Evolutionary conservation across 768 basidiomycete species (phyloP).

Genomic region (Erythrobasidium yunnanense): DNA sequence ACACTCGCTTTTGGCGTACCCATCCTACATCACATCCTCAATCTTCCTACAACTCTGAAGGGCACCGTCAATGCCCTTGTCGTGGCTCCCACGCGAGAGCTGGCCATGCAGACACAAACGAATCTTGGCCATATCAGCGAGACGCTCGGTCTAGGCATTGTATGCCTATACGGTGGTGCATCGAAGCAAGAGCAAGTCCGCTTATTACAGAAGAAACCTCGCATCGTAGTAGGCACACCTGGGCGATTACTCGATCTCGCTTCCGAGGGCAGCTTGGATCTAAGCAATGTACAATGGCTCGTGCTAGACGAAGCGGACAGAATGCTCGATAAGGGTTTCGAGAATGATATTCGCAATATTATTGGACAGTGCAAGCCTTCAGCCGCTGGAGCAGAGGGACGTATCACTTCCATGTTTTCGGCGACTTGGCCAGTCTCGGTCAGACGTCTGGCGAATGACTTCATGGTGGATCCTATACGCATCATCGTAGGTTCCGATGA

Average conservation of each 20-base stretch:
- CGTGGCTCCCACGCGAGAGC: constrained; percentile 81
- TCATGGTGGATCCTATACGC: constrained; percentile 70
- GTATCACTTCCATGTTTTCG: constrained; percentile 57
- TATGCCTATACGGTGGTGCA: constrained; percentile 92
- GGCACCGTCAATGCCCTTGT: constrained; percentile 51
- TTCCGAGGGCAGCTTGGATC: constrained; percentile 69
- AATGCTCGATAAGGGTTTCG: constrained; percentile 96
- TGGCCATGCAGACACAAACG: constrained; percentile 88
- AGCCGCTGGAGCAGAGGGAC: constrained; percentile 89
- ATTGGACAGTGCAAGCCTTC: constrained; percentile 60
- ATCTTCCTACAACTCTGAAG: constrained; percentile 35
- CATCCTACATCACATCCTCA: constrained; percentile 54
- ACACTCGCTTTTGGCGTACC: constrained; percentile 93
- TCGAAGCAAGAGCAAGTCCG: constrained; percentile 71
- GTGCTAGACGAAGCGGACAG: constrained; percentile 96
- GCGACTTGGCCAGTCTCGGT: constrained; percentile 98
- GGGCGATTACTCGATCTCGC: constrained; percentile 87
- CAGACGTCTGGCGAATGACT: constrained; percentile 72
- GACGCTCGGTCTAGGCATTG: constrained; percentile 62
- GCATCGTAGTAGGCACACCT: constrained; percentile 87
- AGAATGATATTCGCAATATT: constrained; percentile 89
- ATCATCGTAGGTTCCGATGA: constrained; percentile 95
- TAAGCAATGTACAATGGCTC: constrained; percentile 75
- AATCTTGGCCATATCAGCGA: constrained; percentile 63
- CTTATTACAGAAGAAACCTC: constrained; percentile 51